Conservation (phyloP, 2,329 filamentous ascomycete species). For the Fusarium sp. region DNA sequence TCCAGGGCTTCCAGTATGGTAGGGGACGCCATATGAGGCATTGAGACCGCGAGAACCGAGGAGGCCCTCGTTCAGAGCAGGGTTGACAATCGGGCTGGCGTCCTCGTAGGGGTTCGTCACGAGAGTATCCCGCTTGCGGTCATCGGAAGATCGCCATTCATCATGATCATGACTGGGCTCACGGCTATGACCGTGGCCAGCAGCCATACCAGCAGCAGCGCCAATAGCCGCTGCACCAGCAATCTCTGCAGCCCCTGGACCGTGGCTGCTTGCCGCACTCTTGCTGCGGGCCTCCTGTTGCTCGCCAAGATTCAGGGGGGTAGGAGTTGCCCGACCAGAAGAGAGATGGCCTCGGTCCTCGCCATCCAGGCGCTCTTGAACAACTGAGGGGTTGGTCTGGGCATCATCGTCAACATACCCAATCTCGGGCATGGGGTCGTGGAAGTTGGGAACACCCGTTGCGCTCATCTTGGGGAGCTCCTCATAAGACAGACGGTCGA, state of each 20-base stretch:
- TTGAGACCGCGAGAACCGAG: conserved; percentile 53
- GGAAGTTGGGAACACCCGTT: conserved; percentile 74
- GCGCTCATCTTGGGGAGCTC: conserved; percentile 70
- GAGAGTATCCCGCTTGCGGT: conserved; percentile 73
- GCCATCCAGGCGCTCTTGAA: conserved; percentile 77
- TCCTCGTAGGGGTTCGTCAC: conserved; percentile 76
- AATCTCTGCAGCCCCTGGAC: conserved; percentile 61
- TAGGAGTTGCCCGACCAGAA: conserved; percentile 66
- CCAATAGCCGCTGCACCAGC: conserved; percentile 65
- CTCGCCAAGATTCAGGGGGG: conserved; percentile 43
- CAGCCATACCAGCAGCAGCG: conserved; percentile 58
- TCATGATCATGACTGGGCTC: conserved; percentile 68
- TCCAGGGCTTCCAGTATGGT: conserved; percentile 66
- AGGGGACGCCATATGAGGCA: conserved; percentile 54
- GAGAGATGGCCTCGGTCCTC: conserved; percentile 57
- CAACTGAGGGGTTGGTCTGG: conserved; percentile 85
- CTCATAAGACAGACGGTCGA: conserved; percentile 66
- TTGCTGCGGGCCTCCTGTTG: conserved; percentile 45
- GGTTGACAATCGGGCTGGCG: conserved; percentile 69
- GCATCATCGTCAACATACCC: conserved; percentile 76
- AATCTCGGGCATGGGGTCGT: conserved; percentile 81
- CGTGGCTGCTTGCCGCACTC: conserved; percentile 46
- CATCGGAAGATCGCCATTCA: conserved; percentile 72
- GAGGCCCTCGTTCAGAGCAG: conserved; percentile 62
- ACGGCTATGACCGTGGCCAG: conserved; percentile 57